Evolutionary conservation across 108 stramenopile genomes (phyloP).

Genomic region (Bacterosira constricta): DNA sequence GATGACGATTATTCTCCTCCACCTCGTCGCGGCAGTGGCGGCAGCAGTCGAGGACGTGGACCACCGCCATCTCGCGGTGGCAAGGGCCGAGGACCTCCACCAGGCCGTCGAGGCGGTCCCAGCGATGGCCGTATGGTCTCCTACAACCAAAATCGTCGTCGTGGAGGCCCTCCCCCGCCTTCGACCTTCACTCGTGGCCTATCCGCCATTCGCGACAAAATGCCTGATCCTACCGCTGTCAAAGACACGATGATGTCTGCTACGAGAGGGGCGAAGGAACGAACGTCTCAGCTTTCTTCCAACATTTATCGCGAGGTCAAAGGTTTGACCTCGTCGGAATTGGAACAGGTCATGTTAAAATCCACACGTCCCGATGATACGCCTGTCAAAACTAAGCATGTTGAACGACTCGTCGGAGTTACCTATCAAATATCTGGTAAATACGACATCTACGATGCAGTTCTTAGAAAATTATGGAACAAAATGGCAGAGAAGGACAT

Average conservation of each 20-base stretch:
- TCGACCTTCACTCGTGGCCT: conserved; percentile 80
- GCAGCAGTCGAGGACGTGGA: not conserved
- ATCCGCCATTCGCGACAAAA: conserved; percentile 62
- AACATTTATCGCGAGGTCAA: conserved; percentile 88
- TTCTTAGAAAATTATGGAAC: conserved; percentile 87
- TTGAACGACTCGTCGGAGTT: conserved; percentile 86
- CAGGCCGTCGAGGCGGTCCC: conserved; percentile 18
- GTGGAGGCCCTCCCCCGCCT: conserved; percentile 47
- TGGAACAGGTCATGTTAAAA: conserved; percentile 93
- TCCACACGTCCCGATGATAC: conserved; percentile 86
- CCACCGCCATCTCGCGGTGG: conserved; percentile 2
- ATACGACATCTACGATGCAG: conserved; percentile 91
- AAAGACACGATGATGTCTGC: conserved; percentile 61
- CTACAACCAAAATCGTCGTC: conserved; percentile 41
- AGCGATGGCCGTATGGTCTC: conserved; percentile 55
- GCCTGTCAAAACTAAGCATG: conserved; percentile 91
- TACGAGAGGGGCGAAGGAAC: conserved; percentile 60
- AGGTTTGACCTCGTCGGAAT: conserved; percentile 81
- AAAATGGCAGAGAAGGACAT: conserved; percentile 92
- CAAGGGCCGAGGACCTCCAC: conserved; percentile 17
- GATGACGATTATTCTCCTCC: conserved; percentile 12
- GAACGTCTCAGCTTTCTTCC: conserved; percentile 66
- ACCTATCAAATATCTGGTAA: conserved; percentile 90
- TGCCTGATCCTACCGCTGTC: conserved; percentile 74
- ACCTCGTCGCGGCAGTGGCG: not conserved